Evolutionary conservation across 306 rosid genomes (phyloP).

Genomic region (Casuarina glauca): DNA sequence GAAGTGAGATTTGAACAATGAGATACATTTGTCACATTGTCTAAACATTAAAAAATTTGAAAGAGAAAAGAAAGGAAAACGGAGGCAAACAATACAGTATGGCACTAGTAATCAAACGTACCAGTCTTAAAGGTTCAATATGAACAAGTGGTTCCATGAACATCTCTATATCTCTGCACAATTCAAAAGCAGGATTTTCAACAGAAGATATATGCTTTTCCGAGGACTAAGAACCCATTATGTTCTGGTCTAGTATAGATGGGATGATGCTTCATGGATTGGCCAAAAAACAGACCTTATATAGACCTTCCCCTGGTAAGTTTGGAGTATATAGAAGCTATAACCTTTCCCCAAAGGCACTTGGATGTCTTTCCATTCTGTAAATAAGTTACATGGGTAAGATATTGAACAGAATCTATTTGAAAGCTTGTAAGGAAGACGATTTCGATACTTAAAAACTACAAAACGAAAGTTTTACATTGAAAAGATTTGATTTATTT

Average conservation of each 20-base stretch:
- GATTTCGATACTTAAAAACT: neutral
- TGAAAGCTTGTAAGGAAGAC: neutral
- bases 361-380: conserved; percentile 53
- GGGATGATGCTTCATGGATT: neutral
- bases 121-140: conserved; percentile 52
- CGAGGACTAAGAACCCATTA: neutral
- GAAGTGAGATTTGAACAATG: no score
- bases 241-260: neutral
- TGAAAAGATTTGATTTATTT: no score
- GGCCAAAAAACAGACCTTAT: conserved; percentile 45
- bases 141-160: conserved; percentile 55
- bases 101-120: conserved; percentile 13
- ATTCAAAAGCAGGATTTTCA: neutral
- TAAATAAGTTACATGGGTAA: neutral
- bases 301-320: conserved; percentile 54
- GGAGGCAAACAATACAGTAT: neutral
- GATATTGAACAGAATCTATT: conserved; percentile 9
- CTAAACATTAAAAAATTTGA: no score
- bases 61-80: neutral
- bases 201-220: neutral
- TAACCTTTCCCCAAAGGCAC: conserved; percentile 56
- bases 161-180: conserved; percentile 61
- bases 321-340: conserved; percentile 53
- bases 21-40: no score
- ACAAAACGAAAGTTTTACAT: no score